phyloP scores from a whole-genome alignment of 805 yeast species.

The Yarrowia yakushimensis region DNA sequence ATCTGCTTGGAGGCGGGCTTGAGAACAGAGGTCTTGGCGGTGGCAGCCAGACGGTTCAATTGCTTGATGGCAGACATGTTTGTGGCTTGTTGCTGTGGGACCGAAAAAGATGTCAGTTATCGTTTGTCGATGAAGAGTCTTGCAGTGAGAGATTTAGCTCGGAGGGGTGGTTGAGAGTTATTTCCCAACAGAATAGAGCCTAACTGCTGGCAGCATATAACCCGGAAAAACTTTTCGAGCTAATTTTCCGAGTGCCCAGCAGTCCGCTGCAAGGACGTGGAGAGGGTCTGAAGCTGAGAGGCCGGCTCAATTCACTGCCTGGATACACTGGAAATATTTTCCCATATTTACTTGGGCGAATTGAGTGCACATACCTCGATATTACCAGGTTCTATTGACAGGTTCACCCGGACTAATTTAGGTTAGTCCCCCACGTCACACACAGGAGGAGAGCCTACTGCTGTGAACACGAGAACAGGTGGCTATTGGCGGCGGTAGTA shows the following conservation, averaged over 20 bases:
- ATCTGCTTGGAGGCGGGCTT: conserved; percentile 27
- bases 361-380: neutral
- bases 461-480: neutral
- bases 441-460: neutral
- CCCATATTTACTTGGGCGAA: neutral
- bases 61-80: conserved; percentile 27
- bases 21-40: conserved; percentile 26
- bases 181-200: conserved; percentile 25
- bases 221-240: conserved; percentile 25
- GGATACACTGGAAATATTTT: neutral
- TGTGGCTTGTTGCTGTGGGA: neutral
- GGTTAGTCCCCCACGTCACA: conserved; percentile 24
- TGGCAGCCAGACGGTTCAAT: conserved; percentile 27
- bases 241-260: conserved; percentile 5
- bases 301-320: neutral
- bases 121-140: conserved; percentile 21
- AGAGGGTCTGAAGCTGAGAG: neutral
- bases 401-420: conserved; percentile 18
- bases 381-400: neutral
- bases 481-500: conserved; percentile 21
- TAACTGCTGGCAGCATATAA: conserved; percentile 24
- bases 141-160: conserved; percentile 24
- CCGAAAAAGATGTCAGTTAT: conserved; percentile 11
- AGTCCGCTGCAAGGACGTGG: neutral
- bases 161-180: conserved; percentile 25